Conservation (phyloP, 495 filamentous ascomycete genomes). For the Choiromyces venosus region DNA sequence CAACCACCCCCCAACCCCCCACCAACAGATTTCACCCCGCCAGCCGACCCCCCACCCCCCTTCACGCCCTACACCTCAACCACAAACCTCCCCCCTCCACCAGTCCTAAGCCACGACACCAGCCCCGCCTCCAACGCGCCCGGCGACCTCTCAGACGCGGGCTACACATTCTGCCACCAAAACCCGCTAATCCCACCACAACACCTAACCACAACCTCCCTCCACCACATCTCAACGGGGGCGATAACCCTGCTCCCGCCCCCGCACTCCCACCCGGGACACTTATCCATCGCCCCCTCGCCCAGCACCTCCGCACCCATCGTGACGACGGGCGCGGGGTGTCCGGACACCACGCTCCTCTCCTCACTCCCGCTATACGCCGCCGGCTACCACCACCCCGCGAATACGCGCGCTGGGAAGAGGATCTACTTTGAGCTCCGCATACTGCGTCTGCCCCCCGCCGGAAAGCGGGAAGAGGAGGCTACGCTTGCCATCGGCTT, state of each 20-base stretch:
- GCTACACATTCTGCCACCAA: slow-evolving; percentile 61
- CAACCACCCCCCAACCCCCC: slow-evolving; percentile 2
- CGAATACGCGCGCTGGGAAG: slow-evolving; percentile 51
- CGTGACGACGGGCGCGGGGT: slow-evolving; percentile 41
- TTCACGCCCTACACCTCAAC: slow-evolving; percentile 29
- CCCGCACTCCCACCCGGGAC: slow-evolving; percentile 25
- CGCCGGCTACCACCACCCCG: slow-evolving; percentile 61
- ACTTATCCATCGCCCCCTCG: slow-evolving; percentile 39
- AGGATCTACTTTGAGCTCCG: slow-evolving; percentile 77
- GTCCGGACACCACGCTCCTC: slow-evolving; percentile 53
- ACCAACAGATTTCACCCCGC: slow-evolving; percentile 40
- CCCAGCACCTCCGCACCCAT: slow-evolving; percentile 42
- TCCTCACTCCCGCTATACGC: slow-evolving; percentile 72
- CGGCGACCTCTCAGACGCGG: slow-evolving; percentile 61
- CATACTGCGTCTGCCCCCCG: slow-evolving; percentile 47
- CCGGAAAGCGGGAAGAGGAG: slow-evolving; percentile 1
- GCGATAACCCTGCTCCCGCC: slow-evolving; percentile 36
- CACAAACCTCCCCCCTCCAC: slow-evolving; percentile 68
- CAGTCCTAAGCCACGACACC: slow-evolving; percentile 58
- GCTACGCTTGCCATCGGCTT: slow-evolving; percentile 68
- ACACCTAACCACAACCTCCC: slow-evolving; percentile 43
- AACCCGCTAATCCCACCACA: slow-evolving; percentile 61
- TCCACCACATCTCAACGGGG: slow-evolving; percentile 37
- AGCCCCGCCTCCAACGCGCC: slow-evolving; percentile 73
- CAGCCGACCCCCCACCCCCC: slow-evolving; percentile 44